phyloP scores from a whole-genome alignment of 1,284 basidiomycete species.

The Inonotus hispidus region DNA sequence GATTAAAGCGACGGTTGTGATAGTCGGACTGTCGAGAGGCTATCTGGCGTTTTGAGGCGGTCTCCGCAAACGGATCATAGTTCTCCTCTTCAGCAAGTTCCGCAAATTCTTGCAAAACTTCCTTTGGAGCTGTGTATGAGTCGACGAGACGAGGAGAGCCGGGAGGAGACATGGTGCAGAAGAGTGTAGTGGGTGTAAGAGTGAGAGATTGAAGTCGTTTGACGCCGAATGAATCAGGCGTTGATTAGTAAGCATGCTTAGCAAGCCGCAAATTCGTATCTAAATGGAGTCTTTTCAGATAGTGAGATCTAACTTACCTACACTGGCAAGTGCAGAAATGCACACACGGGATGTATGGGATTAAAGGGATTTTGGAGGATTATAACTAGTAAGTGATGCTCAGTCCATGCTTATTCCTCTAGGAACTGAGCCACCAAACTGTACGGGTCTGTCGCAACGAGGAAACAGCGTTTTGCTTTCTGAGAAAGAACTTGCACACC shows the following conservation, averaged over 20 bases:
- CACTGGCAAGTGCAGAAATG: no score
- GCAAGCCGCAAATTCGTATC: not conserved
- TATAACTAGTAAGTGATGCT: no score
- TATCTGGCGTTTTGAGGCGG: conserved; percentile 89
- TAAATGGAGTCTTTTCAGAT: no score
- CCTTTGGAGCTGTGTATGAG: conserved; percentile 90
- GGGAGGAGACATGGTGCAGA: conserved; percentile 32
- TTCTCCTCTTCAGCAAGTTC: conserved; percentile 89
- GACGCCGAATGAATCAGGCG: not conserved
- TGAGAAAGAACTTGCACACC: not conserved
- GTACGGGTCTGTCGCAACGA: no score
- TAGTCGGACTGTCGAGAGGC: conserved; percentile 94
- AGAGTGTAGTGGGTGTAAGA: conserved; percentile 4
- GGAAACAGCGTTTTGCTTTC: no score
- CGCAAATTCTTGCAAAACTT: conserved; percentile 91
- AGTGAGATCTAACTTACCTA: no score
- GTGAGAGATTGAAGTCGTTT: not conserved
- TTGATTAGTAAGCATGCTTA: not conserved
- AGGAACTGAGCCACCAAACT: no score
- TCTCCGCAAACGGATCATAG: conserved; percentile 91
- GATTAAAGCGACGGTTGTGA: conserved; percentile 87
- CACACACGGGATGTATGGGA: no score
- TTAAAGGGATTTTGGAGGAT: no score
- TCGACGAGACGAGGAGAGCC: conserved; percentile 55
- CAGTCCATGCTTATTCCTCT: no score